phyloP scores from a whole-genome alignment of 2,329 filamentous ascomycete species.

The Verticillium longisporum region DNA sequence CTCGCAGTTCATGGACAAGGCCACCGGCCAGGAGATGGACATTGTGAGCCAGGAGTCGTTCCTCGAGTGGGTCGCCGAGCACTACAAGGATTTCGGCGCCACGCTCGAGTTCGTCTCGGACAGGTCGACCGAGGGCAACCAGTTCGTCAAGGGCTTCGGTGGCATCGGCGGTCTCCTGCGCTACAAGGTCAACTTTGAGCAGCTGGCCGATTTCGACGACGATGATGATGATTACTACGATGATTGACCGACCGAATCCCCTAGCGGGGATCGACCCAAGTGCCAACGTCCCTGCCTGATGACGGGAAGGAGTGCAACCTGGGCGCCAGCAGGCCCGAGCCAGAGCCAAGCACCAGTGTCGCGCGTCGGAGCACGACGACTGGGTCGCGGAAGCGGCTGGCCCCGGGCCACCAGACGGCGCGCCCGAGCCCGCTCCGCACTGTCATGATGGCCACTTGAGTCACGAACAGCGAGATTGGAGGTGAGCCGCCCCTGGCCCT shows the following conservation, averaged over 20 bases:
- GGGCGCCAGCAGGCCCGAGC: constrained; percentile 20
- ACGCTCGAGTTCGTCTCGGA: constrained; percentile 96
- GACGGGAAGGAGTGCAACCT: constrained; percentile 20
- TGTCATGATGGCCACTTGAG: constrained; percentile 58
- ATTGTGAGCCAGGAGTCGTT: constrained; percentile 80
- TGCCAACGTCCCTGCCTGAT: constrained; percentile 31
- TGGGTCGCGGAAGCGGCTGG: constrained; percentile 35
- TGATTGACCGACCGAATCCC: constrained; percentile 87
- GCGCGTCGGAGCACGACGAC: constrained; percentile 41
- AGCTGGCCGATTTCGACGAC: constrained; percentile 85
- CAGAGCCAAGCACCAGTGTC: constrained; percentile 28
- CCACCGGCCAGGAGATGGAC: constrained; percentile 96
- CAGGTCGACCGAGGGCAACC: constrained; percentile 94
- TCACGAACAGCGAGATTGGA: constrained; percentile 16
- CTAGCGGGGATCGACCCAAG: constrained; percentile 78
- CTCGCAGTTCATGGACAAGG: constrained; percentile 87
- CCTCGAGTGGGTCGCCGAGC: constrained; percentile 98
- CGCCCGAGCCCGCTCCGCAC: constrained; percentile 63
- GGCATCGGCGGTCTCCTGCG: constrained; percentile 94
- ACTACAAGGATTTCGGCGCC: constrained; percentile 97
- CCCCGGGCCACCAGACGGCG: constrained; percentile 43
- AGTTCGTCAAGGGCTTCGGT: constrained; percentile 99
- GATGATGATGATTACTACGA: constrained; percentile 86
- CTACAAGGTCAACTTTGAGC: constrained; percentile 99
- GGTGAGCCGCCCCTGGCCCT: background rate